These are phyloP conservation scores for Penicillium cosmopolitanum DNA, from an alignment of 495 filamentous ascomycete genomes.

Conservation along the genomic window DNA sequence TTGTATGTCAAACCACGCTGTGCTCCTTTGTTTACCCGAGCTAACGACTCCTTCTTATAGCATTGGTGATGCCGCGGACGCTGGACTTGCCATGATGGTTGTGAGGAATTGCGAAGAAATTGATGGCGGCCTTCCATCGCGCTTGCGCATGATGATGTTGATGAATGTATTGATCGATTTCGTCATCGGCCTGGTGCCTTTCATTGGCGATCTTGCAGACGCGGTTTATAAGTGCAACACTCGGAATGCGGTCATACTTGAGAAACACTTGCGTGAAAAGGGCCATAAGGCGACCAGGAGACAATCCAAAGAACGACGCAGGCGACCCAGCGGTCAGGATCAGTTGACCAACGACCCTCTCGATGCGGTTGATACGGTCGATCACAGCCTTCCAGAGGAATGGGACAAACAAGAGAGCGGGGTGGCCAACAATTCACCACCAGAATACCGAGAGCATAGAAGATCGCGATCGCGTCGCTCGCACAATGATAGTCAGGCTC, in stretches of 20 bases:
- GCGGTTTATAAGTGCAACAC: constrained; percentile 71
- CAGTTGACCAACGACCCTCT: neutral
- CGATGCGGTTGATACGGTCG: constrained; percentile 17
- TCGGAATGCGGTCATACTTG: constrained; percentile 74
- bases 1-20: constrained; percentile 53
- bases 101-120: constrained; percentile 66
- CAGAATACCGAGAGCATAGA: constrained; percentile 31
- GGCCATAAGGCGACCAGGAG: constrained; percentile 32
- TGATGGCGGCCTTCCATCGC: constrained; percentile 68
- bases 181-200: constrained; percentile 77
- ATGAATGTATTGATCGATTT: constrained; percentile 80
- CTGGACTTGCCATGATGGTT: constrained; percentile 62
- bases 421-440: constrained; percentile 25
- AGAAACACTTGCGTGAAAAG: constrained; percentile 65
- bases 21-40: neutral
- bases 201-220: constrained; percentile 84
- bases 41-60: constrained; percentile 39
- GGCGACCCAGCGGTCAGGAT: neutral
- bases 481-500: constrained; percentile 13
- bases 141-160: constrained; percentile 67
- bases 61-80: constrained; percentile 76
- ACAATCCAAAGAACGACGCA: constrained; percentile 21
- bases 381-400: constrained; percentile 47
- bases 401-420: constrained; percentile 43
- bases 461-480: constrained; percentile 14